Conservation (phyloP, 2,329 filamentous ascomycete species). For the Trichoderma koningii region DNA sequence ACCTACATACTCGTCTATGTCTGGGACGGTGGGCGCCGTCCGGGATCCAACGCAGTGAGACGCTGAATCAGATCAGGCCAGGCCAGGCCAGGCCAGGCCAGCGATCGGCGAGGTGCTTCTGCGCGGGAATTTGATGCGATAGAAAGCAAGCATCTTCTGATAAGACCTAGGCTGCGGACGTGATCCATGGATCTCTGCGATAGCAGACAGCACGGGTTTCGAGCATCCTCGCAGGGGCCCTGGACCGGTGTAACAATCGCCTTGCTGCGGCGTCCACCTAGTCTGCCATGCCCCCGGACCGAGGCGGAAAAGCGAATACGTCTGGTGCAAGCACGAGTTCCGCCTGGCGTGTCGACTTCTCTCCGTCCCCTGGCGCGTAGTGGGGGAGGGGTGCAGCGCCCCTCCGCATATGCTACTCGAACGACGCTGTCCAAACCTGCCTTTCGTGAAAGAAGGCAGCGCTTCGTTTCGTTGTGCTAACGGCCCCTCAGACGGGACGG, state of each 20-base stretch:
- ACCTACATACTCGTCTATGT: background rate
- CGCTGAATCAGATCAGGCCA: slow-evolving; percentile 8
- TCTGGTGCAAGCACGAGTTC: no score
- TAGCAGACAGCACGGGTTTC: background rate
- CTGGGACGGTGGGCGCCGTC: background rate
- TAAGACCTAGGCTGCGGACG: background rate
- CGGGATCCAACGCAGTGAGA: slow-evolving; percentile 6
- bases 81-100: background rate
- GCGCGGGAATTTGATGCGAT: background rate
- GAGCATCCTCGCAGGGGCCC: slow-evolving; percentile 4
- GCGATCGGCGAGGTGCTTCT: background rate
- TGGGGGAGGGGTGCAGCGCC: slow-evolving; percentile 18
- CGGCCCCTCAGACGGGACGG: slow-evolving; percentile 14
- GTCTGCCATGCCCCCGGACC: background rate
- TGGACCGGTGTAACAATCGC: slow-evolving; percentile 5
- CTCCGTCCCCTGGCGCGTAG: slow-evolving; percentile 4
- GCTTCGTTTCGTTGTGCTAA: slow-evolving; percentile 11
- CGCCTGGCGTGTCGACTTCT: no score
- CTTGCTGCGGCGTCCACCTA: background rate
- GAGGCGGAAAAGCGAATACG: slow-evolving; percentile 7
- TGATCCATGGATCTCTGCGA: background rate
- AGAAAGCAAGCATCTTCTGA: slow-evolving; percentile 9
- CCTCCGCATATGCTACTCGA: background rate
- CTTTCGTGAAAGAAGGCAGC: slow-evolving; percentile 3
- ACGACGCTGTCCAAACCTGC: background rate